Evolutionary conservation across 2,329 filamentous ascomycete species (phyloP).

Genomic region (Mollisia scopiformis): DNA sequence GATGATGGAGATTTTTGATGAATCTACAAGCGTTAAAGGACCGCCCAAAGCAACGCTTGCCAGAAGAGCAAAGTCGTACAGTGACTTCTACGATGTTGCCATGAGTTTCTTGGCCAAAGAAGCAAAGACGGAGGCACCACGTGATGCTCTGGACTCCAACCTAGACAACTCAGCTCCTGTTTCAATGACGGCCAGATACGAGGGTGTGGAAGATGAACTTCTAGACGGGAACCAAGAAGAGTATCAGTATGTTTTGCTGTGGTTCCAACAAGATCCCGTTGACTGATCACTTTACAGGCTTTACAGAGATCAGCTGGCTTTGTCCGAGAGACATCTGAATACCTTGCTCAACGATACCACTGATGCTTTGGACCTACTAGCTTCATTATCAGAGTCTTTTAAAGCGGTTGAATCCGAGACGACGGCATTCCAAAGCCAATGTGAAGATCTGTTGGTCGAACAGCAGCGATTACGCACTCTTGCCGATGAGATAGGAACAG

Average conservation of each 20-base stretch:
- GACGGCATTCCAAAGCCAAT: slow-evolving; percentile 89
- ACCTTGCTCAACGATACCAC: slow-evolving; percentile 78
- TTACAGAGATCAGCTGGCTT: slow-evolving; percentile 79
- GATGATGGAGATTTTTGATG: slow-evolving; percentile 62
- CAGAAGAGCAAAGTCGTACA: slow-evolving; percentile 75
- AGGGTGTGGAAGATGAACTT: slow-evolving; percentile 65
- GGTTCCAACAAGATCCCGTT: neutral
- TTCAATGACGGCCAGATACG: slow-evolving; percentile 40
- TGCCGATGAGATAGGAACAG: slow-evolving; percentile 82
- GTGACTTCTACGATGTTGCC: slow-evolving; percentile 72
- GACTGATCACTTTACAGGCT: slow-evolving; percentile 48
- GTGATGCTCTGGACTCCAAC: slow-evolving; percentile 24
- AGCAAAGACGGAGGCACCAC: slow-evolving; percentile 32
- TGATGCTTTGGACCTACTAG: slow-evolving; percentile 74
- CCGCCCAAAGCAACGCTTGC: slow-evolving; percentile 69
- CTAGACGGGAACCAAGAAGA: slow-evolving; percentile 83
- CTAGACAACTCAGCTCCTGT: neutral
- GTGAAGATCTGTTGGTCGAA: slow-evolving; percentile 82
- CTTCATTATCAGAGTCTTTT: slow-evolving; percentile 83
- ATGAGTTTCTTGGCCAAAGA: slow-evolving; percentile 59
- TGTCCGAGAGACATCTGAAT: slow-evolving; percentile 82
- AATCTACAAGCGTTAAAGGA: slow-evolving; percentile 54
- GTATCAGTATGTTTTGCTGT: slow-evolving; percentile 66
- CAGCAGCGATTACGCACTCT: slow-evolving; percentile 79
- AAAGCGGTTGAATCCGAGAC: slow-evolving; percentile 87